Evolutionary conservation across 345 rosid genomes (phyloP).

Genomic region (Aurinia saxatilis): DNA sequence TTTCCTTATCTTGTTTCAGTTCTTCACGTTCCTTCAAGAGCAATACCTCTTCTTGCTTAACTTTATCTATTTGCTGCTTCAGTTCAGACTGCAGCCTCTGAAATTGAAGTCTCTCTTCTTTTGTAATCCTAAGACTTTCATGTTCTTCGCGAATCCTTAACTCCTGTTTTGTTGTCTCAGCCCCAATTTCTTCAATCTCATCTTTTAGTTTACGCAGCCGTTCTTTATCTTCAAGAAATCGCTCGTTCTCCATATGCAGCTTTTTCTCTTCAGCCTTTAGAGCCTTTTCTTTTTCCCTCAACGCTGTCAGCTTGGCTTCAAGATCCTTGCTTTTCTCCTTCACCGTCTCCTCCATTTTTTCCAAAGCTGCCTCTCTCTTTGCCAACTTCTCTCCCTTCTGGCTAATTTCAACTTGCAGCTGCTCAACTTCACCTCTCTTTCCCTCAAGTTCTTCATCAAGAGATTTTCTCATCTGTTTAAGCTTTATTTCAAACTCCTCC

Average conservation of each 20-base stretch:
- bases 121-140: conserved; percentile 45
- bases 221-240: conserved; percentile 47
- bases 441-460: conserved; percentile 52
- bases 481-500: conserved; percentile 51
- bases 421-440: conserved; percentile 41
- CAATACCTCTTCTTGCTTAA: conserved; percentile 45
- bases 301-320: conserved; percentile 44
- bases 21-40: conserved; percentile 60
- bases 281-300: conserved; percentile 52
- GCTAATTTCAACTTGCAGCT: conserved; percentile 39
- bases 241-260: conserved; percentile 45
- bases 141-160: conserved; percentile 44
- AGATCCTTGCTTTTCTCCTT: conserved; percentile 73
- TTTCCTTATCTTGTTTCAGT: conserved; percentile 59
- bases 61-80: conserved; percentile 54
- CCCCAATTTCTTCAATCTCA: conserved; percentile 57
- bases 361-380: conserved; percentile 50
- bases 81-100: conserved; percentile 52
- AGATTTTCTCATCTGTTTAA: conserved; percentile 48
- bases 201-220: conserved; percentile 42
- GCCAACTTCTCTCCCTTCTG: conserved; percentile 50
- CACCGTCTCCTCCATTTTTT: conserved; percentile 43
- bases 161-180: conserved; percentile 55
- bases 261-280: conserved; percentile 56
- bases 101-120: conserved; percentile 65